phyloP scores from a whole-genome alignment of 371 early-diverging fungal species.

The Mortierella sp. region DNA sequence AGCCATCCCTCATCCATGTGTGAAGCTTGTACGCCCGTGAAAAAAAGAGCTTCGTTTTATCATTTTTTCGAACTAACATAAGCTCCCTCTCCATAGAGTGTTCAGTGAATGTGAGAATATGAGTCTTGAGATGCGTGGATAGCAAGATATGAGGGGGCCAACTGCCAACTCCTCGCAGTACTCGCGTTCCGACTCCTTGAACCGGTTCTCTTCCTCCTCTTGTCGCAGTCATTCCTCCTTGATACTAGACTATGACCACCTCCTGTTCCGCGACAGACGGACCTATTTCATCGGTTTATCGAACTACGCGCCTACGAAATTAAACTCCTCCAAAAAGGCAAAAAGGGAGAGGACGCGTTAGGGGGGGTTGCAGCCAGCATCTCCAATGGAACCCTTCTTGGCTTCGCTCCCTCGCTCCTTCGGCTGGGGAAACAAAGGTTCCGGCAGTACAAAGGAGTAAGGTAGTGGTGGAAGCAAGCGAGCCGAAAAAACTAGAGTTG shows the following conservation, averaged over 20 bases:
- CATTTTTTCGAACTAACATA: no score
- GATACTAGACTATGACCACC: conserved; percentile 36
- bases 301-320: no score
- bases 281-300: no score
- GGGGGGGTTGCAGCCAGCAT: background rate
- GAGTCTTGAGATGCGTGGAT: no score
- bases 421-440: background rate
- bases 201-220: conserved; percentile 21
- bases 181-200: conserved; percentile 28
- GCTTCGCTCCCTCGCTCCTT: background rate
- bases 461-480: background rate
- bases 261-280: conserved; percentile 16
- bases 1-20: no score
- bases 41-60: no score
- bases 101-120: no score
- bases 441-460: background rate
- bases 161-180: conserved; percentile 22
- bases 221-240: conserved; percentile 25
- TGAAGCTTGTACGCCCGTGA: no score
- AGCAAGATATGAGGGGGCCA: no score
- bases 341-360: background rate
- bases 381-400: background rate
- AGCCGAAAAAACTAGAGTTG: background rate
- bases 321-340: no score
- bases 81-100: no score